A percentile compares a stretch with the other conserved stretches of the same genome.
phyloP scores from a whole-genome alignment of 2,329 filamentous ascomycete genomes.

The Teratosphaeria destructans region DNA sequence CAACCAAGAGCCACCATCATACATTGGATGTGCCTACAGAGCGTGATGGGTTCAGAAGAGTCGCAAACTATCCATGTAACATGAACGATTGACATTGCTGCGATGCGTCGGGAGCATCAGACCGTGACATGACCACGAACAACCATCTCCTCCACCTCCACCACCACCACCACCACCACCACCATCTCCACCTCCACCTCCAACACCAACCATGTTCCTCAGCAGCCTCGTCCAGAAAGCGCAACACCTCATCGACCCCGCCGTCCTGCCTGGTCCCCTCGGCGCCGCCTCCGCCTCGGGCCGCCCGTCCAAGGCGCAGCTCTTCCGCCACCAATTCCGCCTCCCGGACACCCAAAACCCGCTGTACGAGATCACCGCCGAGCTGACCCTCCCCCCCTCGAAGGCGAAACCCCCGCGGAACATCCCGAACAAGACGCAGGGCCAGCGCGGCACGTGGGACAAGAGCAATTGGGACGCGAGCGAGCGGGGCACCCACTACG shows the following conservation, averaged over 20 bases:
- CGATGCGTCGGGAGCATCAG: constrained; percentile 1
- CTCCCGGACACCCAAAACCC: constrained; percentile 86
- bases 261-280: constrained; percentile 51
- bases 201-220: constrained; percentile 44
- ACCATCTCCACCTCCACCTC: neutral
- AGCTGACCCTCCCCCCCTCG: constrained; percentile 72
- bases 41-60: neutral
- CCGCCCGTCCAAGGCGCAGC: constrained; percentile 78
- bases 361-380: constrained; percentile 90
- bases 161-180: neutral
- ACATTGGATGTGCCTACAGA: too few relatives aligned
- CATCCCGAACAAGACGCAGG: constrained; percentile 6
- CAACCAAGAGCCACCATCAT: too few relatives aligned
- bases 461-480: constrained; percentile 54
- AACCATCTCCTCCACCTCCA: neutral
- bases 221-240: constrained; percentile 88
- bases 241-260: constrained; percentile 87
- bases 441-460: constrained; percentile 42
- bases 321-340: constrained; percentile 95
- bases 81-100: neutral
- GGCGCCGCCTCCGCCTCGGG: constrained; percentile 58
- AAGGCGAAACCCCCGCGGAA: constrained; percentile 28
- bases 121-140: neutral
- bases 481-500: constrained; percentile 61
- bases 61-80: neutral